Percentiles rank a stretch among this genome's conserved stretches.
Evolutionary conservation across 371 early-diverging fungal genomes (phyloP).

Genomic region (Lichtheimia hyalospora): DNA sequence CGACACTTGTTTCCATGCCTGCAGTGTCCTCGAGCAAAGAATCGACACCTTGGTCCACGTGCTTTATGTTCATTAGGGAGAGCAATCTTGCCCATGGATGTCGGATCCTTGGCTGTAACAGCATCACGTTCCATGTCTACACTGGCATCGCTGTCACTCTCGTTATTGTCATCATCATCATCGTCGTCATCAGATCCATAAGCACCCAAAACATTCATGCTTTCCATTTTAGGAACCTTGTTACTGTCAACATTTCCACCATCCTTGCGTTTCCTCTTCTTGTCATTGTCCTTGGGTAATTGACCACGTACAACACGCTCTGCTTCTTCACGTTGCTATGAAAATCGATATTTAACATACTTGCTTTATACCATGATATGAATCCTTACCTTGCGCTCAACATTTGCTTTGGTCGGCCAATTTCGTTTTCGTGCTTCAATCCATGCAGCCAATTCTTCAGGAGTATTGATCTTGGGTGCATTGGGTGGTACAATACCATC

Average conservation of each 20-base stretch:
- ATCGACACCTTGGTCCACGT: slow-evolving; percentile 37
- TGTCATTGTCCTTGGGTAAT: slow-evolving; percentile 6
- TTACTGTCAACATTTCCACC: slow-evolving; percentile 11
- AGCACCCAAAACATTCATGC: slow-evolving; percentile 18
- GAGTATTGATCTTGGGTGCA: slow-evolving; percentile 52
- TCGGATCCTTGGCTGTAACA: slow-evolving; percentile 56
- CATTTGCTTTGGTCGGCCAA: slow-evolving; percentile 65
- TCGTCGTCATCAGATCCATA: slow-evolving; percentile 24
- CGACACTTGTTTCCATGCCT: slow-evolving; percentile 45
- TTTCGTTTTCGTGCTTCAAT: slow-evolving; percentile 66
- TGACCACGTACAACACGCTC: slow-evolving; percentile 35
- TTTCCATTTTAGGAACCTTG: slow-evolving; percentile 6
- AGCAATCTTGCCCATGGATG: slow-evolving; percentile 36
- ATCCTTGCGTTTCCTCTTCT: slow-evolving; percentile 9
- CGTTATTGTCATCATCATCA: slow-evolving; percentile 13
- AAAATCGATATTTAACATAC: background rate
- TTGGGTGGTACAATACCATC: slow-evolving; percentile 45
- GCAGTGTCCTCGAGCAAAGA: slow-evolving; percentile 49
- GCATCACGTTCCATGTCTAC: slow-evolving; percentile 57
- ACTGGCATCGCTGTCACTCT: slow-evolving; percentile 23
- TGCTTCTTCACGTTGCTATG: slow-evolving; percentile 24
- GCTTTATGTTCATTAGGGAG: slow-evolving; percentile 27
- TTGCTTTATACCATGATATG: background rate
- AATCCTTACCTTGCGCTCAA: slow-evolving; percentile 49
- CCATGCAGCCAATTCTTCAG: slow-evolving; percentile 69